These are phyloP conservation scores for Dactylellina parvicollis DNA, from an alignment of 2,329 filamentous ascomycete species.

Conservation along the genomic window DNA sequence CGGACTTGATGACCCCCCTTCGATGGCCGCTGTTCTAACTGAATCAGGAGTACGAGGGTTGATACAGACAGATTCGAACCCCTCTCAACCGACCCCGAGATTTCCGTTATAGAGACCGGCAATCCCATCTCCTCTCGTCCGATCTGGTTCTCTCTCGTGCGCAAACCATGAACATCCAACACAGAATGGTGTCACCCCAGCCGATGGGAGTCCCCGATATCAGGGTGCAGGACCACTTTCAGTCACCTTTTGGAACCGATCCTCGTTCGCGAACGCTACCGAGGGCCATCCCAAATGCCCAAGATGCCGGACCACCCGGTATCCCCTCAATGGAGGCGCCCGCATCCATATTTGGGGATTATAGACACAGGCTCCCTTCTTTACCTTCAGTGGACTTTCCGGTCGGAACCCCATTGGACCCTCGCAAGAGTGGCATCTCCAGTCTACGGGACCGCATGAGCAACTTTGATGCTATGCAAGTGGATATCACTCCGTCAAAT, in stretches of 20 bases:
- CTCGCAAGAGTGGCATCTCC: slow-evolving; percentile 40
- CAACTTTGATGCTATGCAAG: slow-evolving; percentile 50
- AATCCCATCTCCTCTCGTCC: no score
- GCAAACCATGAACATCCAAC: slow-evolving; percentile 48
- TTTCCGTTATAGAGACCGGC: no score
- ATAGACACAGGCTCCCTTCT: slow-evolving; percentile 37
- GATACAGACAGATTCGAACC: no score
- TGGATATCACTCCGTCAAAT: slow-evolving; percentile 27
- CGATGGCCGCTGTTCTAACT: background rate
- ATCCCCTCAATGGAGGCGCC: slow-evolving; percentile 52
- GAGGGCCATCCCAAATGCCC: slow-evolving; percentile 49
- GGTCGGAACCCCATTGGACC: slow-evolving; percentile 22
- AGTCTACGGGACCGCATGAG: slow-evolving; percentile 49
- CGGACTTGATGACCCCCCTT: background rate
- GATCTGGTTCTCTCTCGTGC: background rate
- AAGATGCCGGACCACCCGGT: slow-evolving; percentile 39
- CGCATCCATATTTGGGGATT: slow-evolving; percentile 47
- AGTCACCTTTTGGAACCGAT: slow-evolving; percentile 29
- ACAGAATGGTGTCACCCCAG: slow-evolving; percentile 44
- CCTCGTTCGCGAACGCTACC: slow-evolving; percentile 33
- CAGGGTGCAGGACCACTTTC: slow-evolving; percentile 49
- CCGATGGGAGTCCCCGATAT: slow-evolving; percentile 53
- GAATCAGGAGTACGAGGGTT: background rate
- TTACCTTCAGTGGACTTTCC: slow-evolving; percentile 33
- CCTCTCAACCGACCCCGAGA: no score